Evolutionary conservation across 768 basidiomycete species (phyloP).

Genomic region (Cystofilobasidium capitatum): DNA sequence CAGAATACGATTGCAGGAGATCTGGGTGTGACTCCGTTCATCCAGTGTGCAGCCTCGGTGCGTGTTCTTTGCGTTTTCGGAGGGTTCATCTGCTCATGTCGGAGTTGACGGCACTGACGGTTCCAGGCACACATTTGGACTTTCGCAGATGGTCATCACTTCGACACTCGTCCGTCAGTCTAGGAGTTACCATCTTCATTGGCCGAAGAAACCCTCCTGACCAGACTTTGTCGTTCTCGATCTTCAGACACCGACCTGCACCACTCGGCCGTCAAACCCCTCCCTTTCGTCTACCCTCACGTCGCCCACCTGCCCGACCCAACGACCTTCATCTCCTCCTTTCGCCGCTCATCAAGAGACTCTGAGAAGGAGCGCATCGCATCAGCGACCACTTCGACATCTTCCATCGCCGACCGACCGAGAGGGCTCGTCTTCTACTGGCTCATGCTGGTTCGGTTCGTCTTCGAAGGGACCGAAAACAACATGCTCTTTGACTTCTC

Average conservation of each 20-base stretch:
- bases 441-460: slow-evolving; percentile 37
- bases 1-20: slow-evolving; percentile 19
- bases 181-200: no score
- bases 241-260: slow-evolving; percentile 36
- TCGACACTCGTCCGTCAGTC: slow-evolving; percentile 38
- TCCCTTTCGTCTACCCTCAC: slow-evolving; percentile 39
- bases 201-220: no score
- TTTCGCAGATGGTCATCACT: slow-evolving; percentile 38
- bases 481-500: slow-evolving; percentile 33
- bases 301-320: slow-evolving; percentile 38
- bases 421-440: slow-evolving; percentile 29
- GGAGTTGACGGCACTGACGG: not conserved
- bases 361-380: not conserved
- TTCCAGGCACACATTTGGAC: not conserved
- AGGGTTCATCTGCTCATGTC: not conserved
- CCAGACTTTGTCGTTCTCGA: no score
- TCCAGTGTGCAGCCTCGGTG: slow-evolving; percentile 30
- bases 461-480: slow-evolving; percentile 39
- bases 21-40: slow-evolving; percentile 37
- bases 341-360: not conserved
- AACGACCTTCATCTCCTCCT: slow-evolving; percentile 17
- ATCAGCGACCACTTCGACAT: not conserved
- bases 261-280: slow-evolving; percentile 32
- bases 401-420: not conserved
- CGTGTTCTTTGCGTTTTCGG: not conserved